phyloP scores from a whole-genome alignment of 179 eudicot genomes.

The Corrigiola litoralis region DNA sequence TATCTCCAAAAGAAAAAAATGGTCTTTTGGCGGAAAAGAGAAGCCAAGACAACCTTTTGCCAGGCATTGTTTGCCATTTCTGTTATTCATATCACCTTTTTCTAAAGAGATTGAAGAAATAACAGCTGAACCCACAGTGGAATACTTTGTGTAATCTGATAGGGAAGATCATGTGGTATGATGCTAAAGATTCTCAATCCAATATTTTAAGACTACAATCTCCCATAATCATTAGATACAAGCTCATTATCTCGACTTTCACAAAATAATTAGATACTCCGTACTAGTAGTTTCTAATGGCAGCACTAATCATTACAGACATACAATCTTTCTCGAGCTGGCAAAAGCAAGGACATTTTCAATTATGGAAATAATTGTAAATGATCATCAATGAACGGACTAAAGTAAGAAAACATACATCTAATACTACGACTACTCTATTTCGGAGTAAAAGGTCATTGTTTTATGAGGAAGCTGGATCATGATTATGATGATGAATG shows the following conservation, averaged over 20 bases:
- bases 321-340: constrained; percentile 10
- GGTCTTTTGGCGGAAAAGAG: constrained; percentile 6
- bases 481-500: not conserved
- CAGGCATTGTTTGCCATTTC: not conserved
- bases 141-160: too few relatives aligned
- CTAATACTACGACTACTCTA: too few relatives aligned
- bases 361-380: constrained; percentile 1
- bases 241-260: too few relatives aligned
- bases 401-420: too few relatives aligned
- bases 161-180: not conserved
- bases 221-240: too few relatives aligned
- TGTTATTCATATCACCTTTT: not conserved
- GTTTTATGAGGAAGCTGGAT: too few relatives aligned
- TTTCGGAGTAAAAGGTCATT: too few relatives aligned
- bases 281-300: not conserved
- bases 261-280: constrained; percentile 8
- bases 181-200: not conserved
- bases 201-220: too few relatives aligned
- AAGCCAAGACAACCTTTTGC: not conserved
- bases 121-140: constrained; percentile 3
- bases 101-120: not conserved
- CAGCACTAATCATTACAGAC: not conserved
- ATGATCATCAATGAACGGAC: not conserved
- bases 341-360: constrained; percentile 11
- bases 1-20: constrained; percentile 4